Base-by-base conservation (phyloP, 176 grass and related monocot species). In the Eleusine indica region DNA sequence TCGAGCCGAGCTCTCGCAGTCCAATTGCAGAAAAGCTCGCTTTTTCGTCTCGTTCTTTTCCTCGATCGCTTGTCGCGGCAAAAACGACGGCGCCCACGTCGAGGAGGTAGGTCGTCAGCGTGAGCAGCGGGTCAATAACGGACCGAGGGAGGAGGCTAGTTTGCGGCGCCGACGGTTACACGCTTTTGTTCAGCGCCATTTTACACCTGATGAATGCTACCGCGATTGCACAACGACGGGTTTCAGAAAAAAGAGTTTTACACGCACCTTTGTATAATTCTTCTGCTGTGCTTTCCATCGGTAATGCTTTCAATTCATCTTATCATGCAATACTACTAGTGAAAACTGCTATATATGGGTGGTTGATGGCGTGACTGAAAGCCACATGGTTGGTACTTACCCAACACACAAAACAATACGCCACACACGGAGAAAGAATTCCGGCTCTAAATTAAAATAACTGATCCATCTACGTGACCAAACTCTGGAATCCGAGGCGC, bases 11-110 rank as follows among this genome's bases (percentile, higher is more conserved):
- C 57, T 61, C 57, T 10, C 32, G 32, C 32, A 35, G 32, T 35
- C 51, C 51, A 58, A 43, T 46, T 37, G 22, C 30, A n/a, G n/a
- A n/a, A n/a, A n/a, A n/a, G 15, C 13, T 25, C 40, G 48, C 58
- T 64, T 70, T 89, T 89, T 62, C 42, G 49, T 7, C 62, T 64
- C 54, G 13, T 76, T 65, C 35, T 71, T 70, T 81, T 58, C 15
- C 47, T 35, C 71, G 37, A 40, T 38, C 30, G 5, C 28, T 68
- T 32, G 15, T 28, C 25, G 35, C 75, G 4, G 76, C 60, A 8
- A 25, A 25, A 25, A 21, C 1, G 16, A 57, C 75, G 54, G 56
- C 35, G n/a, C 66, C 65, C 78, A 41, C 13, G 65, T 70, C 51
- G 67, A 81, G 79, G 47, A 7, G 41, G 40, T 16, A 35, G 32